Evolutionary conservation across 2,329 filamentous ascomycete species (phyloP).

Genomic region (Tolypocladium paradoxum): DNA sequence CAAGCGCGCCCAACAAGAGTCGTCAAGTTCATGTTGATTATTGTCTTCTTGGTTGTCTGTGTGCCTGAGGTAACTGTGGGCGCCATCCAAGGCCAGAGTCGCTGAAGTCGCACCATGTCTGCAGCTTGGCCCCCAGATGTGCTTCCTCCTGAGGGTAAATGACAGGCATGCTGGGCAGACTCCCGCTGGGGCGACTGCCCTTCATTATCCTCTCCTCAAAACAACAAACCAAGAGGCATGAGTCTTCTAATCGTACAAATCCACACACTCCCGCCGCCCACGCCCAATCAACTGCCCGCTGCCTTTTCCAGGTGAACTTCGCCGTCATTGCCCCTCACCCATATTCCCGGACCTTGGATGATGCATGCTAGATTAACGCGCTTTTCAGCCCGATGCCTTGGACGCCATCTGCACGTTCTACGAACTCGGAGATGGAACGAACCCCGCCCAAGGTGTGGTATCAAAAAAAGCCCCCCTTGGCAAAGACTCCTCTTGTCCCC

Average conservation of each 20-base stretch:
- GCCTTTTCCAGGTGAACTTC: neutral
- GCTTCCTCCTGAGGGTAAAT: too few species aligned
- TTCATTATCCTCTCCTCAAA: neutral
- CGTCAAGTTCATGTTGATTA: constrained; percentile 4
- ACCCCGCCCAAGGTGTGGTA: constrained; percentile 15
- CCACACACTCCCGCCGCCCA: constrained; percentile 4
- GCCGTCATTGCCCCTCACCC: constrained; percentile 13
- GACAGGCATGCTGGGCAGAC: too few species aligned
- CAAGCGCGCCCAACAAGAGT: neutral
- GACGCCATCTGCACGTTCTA: constrained; percentile 21
- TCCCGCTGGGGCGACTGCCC: neutral
- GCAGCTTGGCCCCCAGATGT: neutral
- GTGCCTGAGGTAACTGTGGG: neutral
- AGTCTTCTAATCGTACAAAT: constrained; percentile 22
- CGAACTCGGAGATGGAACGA: constrained; percentile 16
- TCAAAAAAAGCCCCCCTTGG: constrained; percentile 16
- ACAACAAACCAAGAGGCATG: constrained; percentile 3
- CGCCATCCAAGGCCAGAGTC: neutral
- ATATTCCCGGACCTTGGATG: constrained; percentile 23
- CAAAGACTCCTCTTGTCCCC: constrained; percentile 18
- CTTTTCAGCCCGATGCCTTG: constrained; percentile 26
- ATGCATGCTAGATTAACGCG: constrained; percentile 29
- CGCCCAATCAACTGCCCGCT: constrained; percentile 6
- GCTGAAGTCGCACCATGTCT: neutral
- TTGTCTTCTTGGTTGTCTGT: constrained; percentile 2